Percentiles rank a stretch among this genome's conserved stretches.
These are phyloP conservation scores for Calonectria honghensis DNA, from an alignment of 2,329 filamentous ascomycete genomes.

Conservation along the genomic window DNA sequence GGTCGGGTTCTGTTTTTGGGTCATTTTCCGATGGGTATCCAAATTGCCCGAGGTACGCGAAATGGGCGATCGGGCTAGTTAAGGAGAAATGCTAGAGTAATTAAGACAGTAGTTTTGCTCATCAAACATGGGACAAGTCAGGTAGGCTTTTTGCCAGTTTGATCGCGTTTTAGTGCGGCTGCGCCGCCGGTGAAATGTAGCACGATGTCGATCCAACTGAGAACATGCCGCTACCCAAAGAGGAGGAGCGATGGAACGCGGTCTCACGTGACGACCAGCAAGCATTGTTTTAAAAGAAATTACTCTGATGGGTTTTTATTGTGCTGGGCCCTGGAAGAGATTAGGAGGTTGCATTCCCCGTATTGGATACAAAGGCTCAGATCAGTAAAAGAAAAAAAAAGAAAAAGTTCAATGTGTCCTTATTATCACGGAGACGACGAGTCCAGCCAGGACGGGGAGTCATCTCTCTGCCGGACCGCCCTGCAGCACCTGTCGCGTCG, in stretches of 20 bases:
- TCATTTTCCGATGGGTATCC: constrained; percentile 14
- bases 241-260: constrained; percentile 14
- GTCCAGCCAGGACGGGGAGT: not conserved
- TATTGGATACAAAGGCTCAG: not conserved
- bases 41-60: not conserved
- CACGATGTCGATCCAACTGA: constrained; percentile 7
- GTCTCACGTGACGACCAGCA: constrained; percentile 10
- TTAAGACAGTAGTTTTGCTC: not conserved
- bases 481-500: not conserved
- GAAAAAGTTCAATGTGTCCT: not conserved
- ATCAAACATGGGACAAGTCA: constrained; percentile 2
- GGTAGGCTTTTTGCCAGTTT: constrained; percentile 6
- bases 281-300: constrained; percentile 26
- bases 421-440: not conserved
- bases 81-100: constrained; percentile 8
- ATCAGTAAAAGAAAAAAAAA: not conserved
- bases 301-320: constrained; percentile 19
- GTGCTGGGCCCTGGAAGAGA: constrained; percentile 17
- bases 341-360: constrained; percentile 24
- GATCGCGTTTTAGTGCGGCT: constrained; percentile 7
- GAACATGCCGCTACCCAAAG: not conserved
- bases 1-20: constrained; percentile 15
- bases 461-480: not conserved
- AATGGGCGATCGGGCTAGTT: not conserved
- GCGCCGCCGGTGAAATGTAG: constrained; percentile 9